Conservation (phyloP, 371 early-diverging fungal genomes). For the Entomophthora muscae region DNA sequence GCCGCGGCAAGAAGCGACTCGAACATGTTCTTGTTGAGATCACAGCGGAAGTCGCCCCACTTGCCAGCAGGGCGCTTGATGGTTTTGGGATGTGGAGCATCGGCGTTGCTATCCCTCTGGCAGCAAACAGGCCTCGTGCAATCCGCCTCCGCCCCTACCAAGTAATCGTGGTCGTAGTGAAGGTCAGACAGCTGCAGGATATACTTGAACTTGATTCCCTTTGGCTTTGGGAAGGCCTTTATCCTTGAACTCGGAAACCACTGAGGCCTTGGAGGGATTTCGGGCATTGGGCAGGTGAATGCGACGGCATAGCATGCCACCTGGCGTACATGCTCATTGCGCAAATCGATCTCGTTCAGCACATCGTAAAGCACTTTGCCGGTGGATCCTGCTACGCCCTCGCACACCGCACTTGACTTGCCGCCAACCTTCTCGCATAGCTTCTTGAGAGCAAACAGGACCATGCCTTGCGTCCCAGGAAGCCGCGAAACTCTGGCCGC, state of each 20-base stretch:
- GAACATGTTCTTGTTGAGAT: neutral
- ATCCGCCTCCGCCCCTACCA: conserved; percentile 7
- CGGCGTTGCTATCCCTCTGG: conserved; percentile 1
- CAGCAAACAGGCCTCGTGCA: conserved; percentile 2
- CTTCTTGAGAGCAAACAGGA: neutral
- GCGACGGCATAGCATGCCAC: neutral
- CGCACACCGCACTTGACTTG: neutral
- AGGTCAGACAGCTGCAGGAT: conserved; percentile 5
- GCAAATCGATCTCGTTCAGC: neutral
- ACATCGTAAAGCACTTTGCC: neutral
- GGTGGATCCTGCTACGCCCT: neutral
- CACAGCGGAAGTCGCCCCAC: conserved; percentile 5
- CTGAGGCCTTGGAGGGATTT: neutral
- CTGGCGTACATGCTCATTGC: neutral
- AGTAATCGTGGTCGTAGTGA: conserved; percentile 6
- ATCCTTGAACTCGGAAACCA: neutral
- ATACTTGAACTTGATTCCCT: neutral
- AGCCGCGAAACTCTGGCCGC: neutral
- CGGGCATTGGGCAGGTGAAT: neutral
- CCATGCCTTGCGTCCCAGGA: neutral
- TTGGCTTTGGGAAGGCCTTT: neutral
- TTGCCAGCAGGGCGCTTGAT: conserved; percentile 2
- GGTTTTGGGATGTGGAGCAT: neutral
- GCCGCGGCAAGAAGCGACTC: neutral
- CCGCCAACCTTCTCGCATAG: neutral